Evolutionary conservation across 176 grass and related monocot genomes (phyloP).

Genomic region (Musa acuminata): DNA sequence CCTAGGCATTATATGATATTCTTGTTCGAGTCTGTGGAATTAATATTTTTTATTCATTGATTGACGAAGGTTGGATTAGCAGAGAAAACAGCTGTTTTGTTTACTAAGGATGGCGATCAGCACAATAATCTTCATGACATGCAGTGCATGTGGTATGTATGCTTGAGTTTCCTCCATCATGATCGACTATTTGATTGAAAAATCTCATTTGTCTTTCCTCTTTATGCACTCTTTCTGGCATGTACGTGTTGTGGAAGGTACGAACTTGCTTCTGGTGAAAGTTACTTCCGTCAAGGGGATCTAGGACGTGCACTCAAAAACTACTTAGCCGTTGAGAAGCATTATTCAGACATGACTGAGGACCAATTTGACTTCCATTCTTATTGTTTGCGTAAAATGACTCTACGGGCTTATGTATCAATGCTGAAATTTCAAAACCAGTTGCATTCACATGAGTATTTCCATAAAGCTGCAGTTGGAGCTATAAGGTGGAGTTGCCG

Average conservation of each 20-base stretch:
- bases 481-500: constrained; percentile 56
- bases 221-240: constrained; percentile 10
- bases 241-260: constrained; percentile 46
- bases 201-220: constrained; percentile 7
- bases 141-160: constrained; percentile 92
- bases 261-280: constrained; percentile 94
- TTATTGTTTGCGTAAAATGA: constrained; percentile 99
- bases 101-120: constrained; percentile 97
- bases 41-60: constrained; percentile 10
- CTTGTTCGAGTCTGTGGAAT: neutral
- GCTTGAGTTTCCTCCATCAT: neutral
- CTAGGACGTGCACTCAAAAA: constrained; percentile 89
- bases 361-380: constrained; percentile 99
- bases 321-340: constrained; percentile 90
- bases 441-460: constrained; percentile 96
- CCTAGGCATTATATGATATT: neutral
- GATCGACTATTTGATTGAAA: neutral
- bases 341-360: constrained; percentile 92
- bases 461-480: constrained; percentile 92
- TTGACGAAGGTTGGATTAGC: constrained; percentile 69
- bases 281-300: constrained; percentile 92
- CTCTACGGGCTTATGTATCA: constrained; percentile 80
- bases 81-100: constrained; percentile 95
- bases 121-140: constrained; percentile 99
- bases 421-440: constrained; percentile 97